Percentiles rank a stretch among this genome's conserved stretches.
phyloP scores from a whole-genome alignment of 345 rosid species.

The Ceriops decandra region DNA sequence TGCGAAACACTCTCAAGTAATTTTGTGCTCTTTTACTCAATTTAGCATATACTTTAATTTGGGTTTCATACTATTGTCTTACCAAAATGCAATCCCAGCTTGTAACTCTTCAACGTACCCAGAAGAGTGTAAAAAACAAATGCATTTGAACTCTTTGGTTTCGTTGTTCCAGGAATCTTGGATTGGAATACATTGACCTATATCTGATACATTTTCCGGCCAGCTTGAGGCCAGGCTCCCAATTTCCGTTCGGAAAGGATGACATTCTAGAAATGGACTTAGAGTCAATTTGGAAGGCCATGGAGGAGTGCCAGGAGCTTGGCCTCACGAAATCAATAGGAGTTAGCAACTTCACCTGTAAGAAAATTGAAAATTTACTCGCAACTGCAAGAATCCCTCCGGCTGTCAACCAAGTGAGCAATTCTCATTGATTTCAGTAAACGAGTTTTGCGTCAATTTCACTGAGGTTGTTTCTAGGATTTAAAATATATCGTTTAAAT shows the following conservation, averaged over 20 bases:
- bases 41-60: no score
- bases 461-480: no score
- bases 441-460: neutral
- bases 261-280: conserved; percentile 23
- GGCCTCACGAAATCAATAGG: conserved; percentile 39
- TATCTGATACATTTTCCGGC: conserved; percentile 42
- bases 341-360: conserved; percentile 36
- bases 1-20: conserved; percentile 31
- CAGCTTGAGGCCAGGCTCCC: conserved; percentile 20
- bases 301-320: conserved; percentile 37
- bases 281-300: conserved; percentile 35
- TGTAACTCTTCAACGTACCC: neutral
- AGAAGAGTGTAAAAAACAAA: no score
- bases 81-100: neutral
- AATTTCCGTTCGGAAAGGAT: neutral
- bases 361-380: conserved; percentile 35
- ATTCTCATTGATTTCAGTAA: neutral
- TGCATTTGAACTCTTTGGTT: neutral
- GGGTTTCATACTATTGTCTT: neutral
- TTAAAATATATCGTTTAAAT: no score
- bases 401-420: conserved; percentile 33
- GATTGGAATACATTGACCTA: conserved; percentile 37
- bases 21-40: neutral
- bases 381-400: conserved; percentile 30
- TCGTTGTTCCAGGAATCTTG: conserved; percentile 30